Evolutionary conservation across 2,329 filamentous ascomycete genomes (phyloP).

Genomic region (Periconia sp.): DNA sequence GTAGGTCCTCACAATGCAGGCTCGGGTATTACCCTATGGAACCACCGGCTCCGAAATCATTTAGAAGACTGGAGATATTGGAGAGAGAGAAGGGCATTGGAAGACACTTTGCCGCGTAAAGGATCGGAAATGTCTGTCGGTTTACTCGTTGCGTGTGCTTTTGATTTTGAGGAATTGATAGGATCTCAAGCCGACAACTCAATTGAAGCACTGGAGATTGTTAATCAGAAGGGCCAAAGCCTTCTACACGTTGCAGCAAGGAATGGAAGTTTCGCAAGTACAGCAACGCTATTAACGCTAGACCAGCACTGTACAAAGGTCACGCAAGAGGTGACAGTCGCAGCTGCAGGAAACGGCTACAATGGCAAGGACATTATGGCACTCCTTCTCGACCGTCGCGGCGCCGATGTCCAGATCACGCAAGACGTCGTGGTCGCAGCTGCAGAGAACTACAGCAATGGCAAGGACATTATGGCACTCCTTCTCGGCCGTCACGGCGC

Average conservation of each 20-base stretch:
- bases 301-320: constrained; percentile 4
- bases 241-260: constrained; percentile 6
- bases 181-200: neutral
- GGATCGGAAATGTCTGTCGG: neutral
- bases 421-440: neutral
- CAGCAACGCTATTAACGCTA: constrained; percentile 7
- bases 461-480: neutral
- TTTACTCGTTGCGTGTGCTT: constrained; percentile 12
- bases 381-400: neutral
- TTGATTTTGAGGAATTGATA: constrained; percentile 10
- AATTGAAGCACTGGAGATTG: neutral
- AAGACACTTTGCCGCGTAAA: constrained; percentile 1
- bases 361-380: neutral
- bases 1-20: neutral
- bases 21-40: constrained; percentile 4
- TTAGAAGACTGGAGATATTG: neutral
- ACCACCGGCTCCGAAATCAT: neutral
- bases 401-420: neutral
- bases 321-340: constrained; percentile 7
- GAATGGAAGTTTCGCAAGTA: constrained; percentile 5
- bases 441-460: neutral
- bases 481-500: neutral
- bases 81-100: neutral
- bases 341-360: constrained; percentile 3
- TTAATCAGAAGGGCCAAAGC: constrained; percentile 1